A percentile compares a stretch with the other conserved stretches of the same genome.
These are phyloP conservation scores for Aspergillus sp. DNA, from an alignment of 2,329 filamentous ascomycete genomes.

Conservation along the genomic window DNA sequence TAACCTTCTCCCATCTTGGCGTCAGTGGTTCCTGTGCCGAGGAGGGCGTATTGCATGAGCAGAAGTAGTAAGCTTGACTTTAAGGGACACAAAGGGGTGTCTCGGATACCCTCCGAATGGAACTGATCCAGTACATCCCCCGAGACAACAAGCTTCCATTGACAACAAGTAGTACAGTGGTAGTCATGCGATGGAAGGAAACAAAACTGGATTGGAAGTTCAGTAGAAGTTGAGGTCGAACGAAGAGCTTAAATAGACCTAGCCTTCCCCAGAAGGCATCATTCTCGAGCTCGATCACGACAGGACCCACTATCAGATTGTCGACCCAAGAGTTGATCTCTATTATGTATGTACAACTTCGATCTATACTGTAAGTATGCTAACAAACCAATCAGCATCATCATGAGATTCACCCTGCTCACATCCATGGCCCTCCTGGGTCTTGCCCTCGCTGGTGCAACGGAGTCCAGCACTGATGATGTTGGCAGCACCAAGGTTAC, in stretches of 20 bases:
- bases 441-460: background rate
- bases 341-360: background rate
- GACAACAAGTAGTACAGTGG: background rate
- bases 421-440: background rate
- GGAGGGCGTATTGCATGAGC: background rate
- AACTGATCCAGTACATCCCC: background rate
- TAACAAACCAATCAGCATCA: background rate
- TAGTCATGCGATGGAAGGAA: background rate
- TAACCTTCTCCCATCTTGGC: background rate
- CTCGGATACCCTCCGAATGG: background rate
- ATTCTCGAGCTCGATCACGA: background rate
- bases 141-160: background rate
- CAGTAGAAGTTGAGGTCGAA: background rate
- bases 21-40: background rate
- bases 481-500: background rate
- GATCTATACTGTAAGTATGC: background rate
- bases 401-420: background rate
- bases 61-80: background rate
- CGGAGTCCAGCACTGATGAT: background rate
- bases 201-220: background rate
- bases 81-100: fast-evolving
- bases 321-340: background rate
- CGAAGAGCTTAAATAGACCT: background rate
- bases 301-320: background rate
- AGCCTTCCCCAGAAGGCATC: background rate